Evolutionary conservation across 2,329 filamentous ascomycete species (phyloP).

Genomic region (Paraphoma chrysanthemicola): DNA sequence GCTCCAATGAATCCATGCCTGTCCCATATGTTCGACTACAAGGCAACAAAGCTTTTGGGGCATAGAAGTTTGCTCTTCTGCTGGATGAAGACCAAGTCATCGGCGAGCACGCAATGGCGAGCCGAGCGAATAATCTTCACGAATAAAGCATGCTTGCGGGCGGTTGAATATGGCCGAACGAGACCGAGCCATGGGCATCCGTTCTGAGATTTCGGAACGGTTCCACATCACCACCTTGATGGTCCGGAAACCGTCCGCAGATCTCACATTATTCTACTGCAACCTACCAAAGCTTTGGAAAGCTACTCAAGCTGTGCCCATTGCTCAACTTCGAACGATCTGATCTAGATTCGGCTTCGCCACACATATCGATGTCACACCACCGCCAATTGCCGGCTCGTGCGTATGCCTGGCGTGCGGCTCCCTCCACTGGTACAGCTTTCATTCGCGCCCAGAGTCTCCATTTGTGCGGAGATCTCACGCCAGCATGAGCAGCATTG

Average conservation of each 20-base stretch:
- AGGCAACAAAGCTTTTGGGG: too few species aligned
- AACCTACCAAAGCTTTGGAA: slow-evolving; percentile 7
- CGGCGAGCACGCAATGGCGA: too few species aligned
- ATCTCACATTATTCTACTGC: slow-evolving; percentile 2
- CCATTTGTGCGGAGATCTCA: slow-evolving; percentile 34
- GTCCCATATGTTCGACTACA: too few species aligned
- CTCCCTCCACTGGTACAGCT: background rate
- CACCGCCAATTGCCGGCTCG: slow-evolving; percentile 10
- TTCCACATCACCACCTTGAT: background rate
- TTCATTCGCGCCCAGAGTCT: slow-evolving; percentile 15
- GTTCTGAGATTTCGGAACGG: background rate
- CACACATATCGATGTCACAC: slow-evolving; percentile 14
- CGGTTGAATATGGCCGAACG: too few species aligned
- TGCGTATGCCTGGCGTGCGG: slow-evolving; percentile 8
- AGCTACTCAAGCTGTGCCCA: background rate
- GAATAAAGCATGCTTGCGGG: too few species aligned
- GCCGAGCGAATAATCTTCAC: too few species aligned
- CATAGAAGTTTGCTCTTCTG: too few species aligned
- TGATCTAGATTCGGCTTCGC: slow-evolving; percentile 3
- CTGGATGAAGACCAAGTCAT: too few species aligned
- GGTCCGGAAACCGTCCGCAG: slow-evolving; percentile 1
- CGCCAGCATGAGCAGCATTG: slow-evolving; percentile 20
- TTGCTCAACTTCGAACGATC: background rate
- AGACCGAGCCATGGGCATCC: too few species aligned
- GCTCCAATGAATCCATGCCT: too few species aligned